These are phyloP conservation scores for Candida gorgasii DNA, from an alignment of 805 yeast genomes.

Conservation along the genomic window DNA sequence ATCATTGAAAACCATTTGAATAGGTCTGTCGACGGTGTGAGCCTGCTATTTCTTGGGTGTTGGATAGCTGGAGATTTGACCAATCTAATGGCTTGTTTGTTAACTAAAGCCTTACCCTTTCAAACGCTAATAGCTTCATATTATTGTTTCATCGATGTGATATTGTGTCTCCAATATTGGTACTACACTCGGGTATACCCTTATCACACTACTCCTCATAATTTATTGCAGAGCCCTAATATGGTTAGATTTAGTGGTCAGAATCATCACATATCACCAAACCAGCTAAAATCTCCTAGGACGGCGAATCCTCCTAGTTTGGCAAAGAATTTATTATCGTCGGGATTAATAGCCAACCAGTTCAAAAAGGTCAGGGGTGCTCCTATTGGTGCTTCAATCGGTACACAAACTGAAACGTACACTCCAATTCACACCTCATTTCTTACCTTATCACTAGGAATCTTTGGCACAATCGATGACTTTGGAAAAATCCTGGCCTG, in stretches of 20 bases:
- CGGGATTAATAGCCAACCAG: slow-evolving; percentile 10
- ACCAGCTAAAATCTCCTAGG: slow-evolving; percentile 9
- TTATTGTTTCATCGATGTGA: slow-evolving; percentile 68
- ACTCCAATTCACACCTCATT: too few species aligned
- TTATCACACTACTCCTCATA: slow-evolving; percentile 39
- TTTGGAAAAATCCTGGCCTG: slow-evolving; percentile 35
- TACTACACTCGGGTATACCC: slow-evolving; percentile 58
- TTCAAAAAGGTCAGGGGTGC: slow-evolving; percentile 11
- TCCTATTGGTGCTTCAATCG: slow-evolving; percentile 10
- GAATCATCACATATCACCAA: not conserved
- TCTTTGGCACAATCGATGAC: not conserved
- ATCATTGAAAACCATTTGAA: slow-evolving; percentile 55
- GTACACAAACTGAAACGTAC: not conserved
- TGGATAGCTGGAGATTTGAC: slow-evolving; percentile 46
- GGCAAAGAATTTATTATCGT: slow-evolving; percentile 5
- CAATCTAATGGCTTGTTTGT: slow-evolving; percentile 65
- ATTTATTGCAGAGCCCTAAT: slow-evolving; percentile 38
- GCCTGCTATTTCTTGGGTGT: slow-evolving; percentile 29
- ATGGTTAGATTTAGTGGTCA: slow-evolving; percentile 25
- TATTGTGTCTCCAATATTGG: slow-evolving; percentile 69
- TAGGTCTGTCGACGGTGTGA: slow-evolving; percentile 37
- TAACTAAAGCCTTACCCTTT: slow-evolving; percentile 79
- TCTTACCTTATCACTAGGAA: not conserved
- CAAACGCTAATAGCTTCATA: slow-evolving; percentile 73
- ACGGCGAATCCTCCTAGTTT: slow-evolving; percentile 16